Conservation (phyloP, 164 flowering plant species). For the Akebia trifoliata region DNA sequence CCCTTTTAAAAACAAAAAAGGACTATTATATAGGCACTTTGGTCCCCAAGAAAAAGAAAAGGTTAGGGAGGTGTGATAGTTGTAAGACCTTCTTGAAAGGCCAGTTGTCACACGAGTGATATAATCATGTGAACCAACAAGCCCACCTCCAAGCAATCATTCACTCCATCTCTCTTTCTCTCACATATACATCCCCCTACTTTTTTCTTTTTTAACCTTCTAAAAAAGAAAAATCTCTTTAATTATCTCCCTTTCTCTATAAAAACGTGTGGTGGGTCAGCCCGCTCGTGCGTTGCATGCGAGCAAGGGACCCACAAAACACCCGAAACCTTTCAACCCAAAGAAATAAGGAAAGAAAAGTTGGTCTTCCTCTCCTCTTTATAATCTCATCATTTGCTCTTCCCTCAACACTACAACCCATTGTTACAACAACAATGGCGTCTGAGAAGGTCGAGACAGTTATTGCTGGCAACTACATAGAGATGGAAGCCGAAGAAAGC, state of each 20-base stretch:
- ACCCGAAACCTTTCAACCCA: background rate
- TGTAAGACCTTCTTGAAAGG: background rate
- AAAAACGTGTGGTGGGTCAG: constrained; percentile 13
- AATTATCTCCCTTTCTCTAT: no score
- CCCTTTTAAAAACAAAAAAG: no score
- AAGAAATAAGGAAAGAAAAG: background rate
- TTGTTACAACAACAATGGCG: constrained; percentile 16
- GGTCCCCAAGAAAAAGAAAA: no score
- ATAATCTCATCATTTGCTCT: constrained; percentile 1
- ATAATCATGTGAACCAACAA: constrained; percentile 27
- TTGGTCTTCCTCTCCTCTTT: background rate
- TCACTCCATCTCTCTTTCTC: constrained; percentile 14
- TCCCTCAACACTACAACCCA: background rate
- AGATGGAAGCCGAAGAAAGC: constrained; percentile 27
- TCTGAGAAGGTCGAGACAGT: constrained; percentile 35
- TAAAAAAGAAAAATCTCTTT: background rate
- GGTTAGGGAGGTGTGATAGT: no score
- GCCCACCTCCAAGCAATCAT: constrained; percentile 22
- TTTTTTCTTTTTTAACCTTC: background rate
- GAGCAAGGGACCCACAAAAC: constrained; percentile 7
- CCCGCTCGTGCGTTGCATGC: constrained; percentile 30
- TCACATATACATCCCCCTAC: background rate
- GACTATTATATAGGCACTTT: background rate
- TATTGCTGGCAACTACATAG: constrained; percentile 30
- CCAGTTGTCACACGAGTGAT: constrained; percentile 24